These are phyloP conservation scores for Dictyostelium gargantuum DNA, from an alignment of 208 protist genomes.

Conservation along the genomic window DNA sequence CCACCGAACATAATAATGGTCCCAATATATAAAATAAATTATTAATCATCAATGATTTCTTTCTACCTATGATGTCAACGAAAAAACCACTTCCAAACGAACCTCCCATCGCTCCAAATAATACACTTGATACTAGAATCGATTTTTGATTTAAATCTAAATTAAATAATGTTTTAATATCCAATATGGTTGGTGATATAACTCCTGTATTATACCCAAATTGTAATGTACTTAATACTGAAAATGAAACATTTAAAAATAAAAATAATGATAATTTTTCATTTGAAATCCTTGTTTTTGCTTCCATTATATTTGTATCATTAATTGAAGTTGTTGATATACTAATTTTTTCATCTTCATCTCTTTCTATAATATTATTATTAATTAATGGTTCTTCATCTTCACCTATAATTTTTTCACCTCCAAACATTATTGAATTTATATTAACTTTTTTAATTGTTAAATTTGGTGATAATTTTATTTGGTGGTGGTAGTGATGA, in stretches of 20 bases:
- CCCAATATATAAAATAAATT: conserved; percentile 34
- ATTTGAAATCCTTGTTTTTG: too few relatives aligned
- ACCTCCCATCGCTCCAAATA: conserved; percentile 36
- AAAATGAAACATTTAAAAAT: neutral
- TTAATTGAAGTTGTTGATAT: neutral
- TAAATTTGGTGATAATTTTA: neutral
- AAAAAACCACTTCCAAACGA: neutral
- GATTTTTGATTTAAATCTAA: neutral
- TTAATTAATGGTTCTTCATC: neutral
- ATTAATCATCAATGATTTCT: neutral
- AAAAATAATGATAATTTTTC: neutral
- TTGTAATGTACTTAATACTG: conserved; percentile 41
- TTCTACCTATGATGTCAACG: conserved; percentile 38
- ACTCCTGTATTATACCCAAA: conserved; percentile 65
- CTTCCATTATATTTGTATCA: neutral
- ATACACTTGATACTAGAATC: neutral
- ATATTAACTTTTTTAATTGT: neutral
- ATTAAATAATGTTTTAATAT: neutral
- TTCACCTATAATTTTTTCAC: conserved; percentile 3
- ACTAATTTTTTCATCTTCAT: neutral
- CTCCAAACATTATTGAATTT: conserved; percentile 15
- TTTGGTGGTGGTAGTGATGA: too few relatives aligned
- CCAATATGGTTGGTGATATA: conserved; percentile 6
- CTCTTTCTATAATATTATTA: neutral
- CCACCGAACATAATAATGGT: neutral